Evolutionary conservation across 169 alveolate genomes (phyloP).

Genomic region (Plasmodium ovale): DNA sequence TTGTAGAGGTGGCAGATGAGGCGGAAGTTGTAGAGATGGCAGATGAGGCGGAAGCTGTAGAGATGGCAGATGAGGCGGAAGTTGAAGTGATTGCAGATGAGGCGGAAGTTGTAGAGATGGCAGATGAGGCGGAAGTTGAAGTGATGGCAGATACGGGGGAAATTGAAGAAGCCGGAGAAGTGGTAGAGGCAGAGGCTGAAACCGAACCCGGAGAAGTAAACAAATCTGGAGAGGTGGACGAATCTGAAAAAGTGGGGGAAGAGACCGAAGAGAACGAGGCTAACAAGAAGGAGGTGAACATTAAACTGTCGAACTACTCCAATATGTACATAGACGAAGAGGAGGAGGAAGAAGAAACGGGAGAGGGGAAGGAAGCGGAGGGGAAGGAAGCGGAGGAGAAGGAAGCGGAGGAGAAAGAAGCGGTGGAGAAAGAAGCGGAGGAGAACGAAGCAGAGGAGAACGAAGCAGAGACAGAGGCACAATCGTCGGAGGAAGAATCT

Average conservation of each 20-base stretch:
- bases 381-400: neutral
- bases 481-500: neutral
- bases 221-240: neutral
- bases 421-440: neutral
- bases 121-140: neutral
- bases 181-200: neutral
- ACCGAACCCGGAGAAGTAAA: neutral
- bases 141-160: neutral
- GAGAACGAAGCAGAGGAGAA: neutral
- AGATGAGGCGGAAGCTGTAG: neutral
- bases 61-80: neutral
- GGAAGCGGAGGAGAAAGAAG: neutral
- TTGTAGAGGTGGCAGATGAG: neutral
- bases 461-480: conserved; percentile 5
- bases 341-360: neutral
- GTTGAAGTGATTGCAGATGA: neutral
- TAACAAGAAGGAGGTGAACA: neutral
- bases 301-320: conserved; percentile 23
- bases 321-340: conserved; percentile 16
- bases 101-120: neutral
- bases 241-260: neutral
- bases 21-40: neutral
- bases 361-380: neutral
- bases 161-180: neutral
- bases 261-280: neutral